Conservation (phyloP, 768 basidiomycete species). For the Vararia minispora region DNA sequence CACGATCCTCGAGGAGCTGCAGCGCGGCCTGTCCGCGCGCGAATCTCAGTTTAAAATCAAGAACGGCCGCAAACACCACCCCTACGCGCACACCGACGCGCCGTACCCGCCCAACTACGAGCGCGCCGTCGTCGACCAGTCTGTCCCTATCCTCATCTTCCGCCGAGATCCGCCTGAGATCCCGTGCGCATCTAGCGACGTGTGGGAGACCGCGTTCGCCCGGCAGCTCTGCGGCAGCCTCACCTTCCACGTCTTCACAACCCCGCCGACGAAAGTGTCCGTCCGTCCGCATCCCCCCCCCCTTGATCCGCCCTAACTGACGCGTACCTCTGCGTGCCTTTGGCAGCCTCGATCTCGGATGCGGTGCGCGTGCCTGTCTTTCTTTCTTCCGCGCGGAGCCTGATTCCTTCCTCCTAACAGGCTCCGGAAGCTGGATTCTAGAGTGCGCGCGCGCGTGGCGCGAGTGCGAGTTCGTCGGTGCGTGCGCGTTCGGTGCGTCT, state of each 20-base stretch:
- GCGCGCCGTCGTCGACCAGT: conserved; percentile 54
- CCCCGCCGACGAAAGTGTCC: conserved; percentile 51
- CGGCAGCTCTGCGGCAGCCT: conserved; percentile 43
- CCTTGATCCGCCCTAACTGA: conserved; percentile 3
- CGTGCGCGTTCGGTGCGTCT: too few species aligned
- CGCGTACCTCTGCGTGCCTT: background rate
- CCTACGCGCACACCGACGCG: conserved; percentile 35
- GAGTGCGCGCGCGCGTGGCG: conserved; percentile 56
- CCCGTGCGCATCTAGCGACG: conserved; percentile 34
- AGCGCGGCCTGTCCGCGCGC: conserved; percentile 37
- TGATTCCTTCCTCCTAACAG: conserved; percentile 21
- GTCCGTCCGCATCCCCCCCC: conserved; percentile 15
- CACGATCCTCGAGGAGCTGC: conserved; percentile 46
- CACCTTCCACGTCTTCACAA: conserved; percentile 56
- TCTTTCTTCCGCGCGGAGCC: background rate
- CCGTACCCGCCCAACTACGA: conserved; percentile 66
- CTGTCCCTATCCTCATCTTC: conserved; percentile 21
- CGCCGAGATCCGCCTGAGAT: conserved; percentile 2
- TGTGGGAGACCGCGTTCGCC: conserved; percentile 52
- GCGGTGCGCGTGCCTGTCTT: conserved; percentile 35
- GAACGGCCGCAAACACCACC: conserved; percentile 43
- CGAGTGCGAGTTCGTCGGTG: conserved; percentile 57
- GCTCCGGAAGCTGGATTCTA: conserved; percentile 67
- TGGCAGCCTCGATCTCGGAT: conserved; percentile 57
- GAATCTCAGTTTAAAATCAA: conserved; percentile 47